A percentile compares a stretch with the other conserved stretches of the same genome.
phyloP scores from a whole-genome alignment of 768 basidiomycete species.

The Lyophyllum semitale region DNA sequence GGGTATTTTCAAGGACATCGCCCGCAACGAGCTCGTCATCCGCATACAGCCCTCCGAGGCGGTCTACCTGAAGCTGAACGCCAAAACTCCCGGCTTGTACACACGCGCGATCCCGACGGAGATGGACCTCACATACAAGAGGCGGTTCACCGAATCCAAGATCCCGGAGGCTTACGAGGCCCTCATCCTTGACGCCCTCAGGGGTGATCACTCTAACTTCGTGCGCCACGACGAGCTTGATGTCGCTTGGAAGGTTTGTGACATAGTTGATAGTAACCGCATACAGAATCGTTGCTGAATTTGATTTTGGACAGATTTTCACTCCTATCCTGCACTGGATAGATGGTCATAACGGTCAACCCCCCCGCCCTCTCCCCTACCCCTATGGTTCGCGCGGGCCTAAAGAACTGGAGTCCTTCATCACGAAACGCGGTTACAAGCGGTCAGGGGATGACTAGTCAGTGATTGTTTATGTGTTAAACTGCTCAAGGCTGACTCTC shows the following conservation, averaged over 20 bases:
- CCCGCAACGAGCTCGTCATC: slow-evolving; percentile 96
- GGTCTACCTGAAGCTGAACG: slow-evolving; percentile 95
- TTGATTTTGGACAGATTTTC: slow-evolving; percentile 63
- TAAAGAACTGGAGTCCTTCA: slow-evolving; percentile 76
- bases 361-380: slow-evolving; percentile 77
- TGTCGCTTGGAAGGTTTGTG: slow-evolving; percentile 90
- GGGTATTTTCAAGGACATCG: slow-evolving; percentile 96
- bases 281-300: slow-evolving; percentile 3
- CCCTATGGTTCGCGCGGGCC: slow-evolving; percentile 97
- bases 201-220: slow-evolving; percentile 99
- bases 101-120: slow-evolving; percentile 93
- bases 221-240: slow-evolving; percentile 97
- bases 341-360: slow-evolving; percentile 69
- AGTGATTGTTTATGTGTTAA: slow-evolving; percentile 31
- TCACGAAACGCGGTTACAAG: slow-evolving; percentile 75
- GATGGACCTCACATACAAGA: slow-evolving; percentile 98
- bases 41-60: slow-evolving; percentile 97
- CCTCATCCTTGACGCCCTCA: slow-evolving; percentile 92
- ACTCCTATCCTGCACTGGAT: slow-evolving; percentile 97
- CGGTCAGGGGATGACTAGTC: slow-evolving; percentile 73
- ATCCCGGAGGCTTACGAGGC: slow-evolving; percentile 98
- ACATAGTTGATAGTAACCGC: neutral
- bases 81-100: slow-evolving; percentile 89
- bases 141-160: slow-evolving; percentile 84
- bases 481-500: slow-evolving; percentile 10